These are phyloP conservation scores for Borealophlyctis nickersoniae DNA, from an alignment of 192 early-diverging fungal species.

Conservation along the genomic window DNA sequence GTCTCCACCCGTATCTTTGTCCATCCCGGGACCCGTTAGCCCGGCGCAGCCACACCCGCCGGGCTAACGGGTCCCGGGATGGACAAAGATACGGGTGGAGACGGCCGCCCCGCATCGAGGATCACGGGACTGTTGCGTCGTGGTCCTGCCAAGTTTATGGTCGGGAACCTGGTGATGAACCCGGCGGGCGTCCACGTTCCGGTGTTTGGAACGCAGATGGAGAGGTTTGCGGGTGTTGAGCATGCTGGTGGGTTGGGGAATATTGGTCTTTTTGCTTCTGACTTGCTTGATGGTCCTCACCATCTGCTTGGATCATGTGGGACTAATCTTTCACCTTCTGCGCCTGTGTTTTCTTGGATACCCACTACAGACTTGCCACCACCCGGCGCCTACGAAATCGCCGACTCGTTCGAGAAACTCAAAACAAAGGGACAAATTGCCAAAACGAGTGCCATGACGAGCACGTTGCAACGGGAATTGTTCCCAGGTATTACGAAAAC, in stretches of 20 bases:
- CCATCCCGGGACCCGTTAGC: too few relatives aligned
- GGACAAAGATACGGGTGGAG: neutral
- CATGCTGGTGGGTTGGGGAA: neutral
- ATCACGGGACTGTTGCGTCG: constrained; percentile 22
- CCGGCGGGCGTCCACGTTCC: constrained; percentile 41
- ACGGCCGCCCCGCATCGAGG: constrained; percentile 18
- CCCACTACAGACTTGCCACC: constrained; percentile 42
- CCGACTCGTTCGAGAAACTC: constrained; percentile 39
- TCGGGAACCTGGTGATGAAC: constrained; percentile 29
- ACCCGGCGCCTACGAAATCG: constrained; percentile 53
- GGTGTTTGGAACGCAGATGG: constrained; percentile 56
- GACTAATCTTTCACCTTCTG: too few relatives aligned
- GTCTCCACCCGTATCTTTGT: too few relatives aligned
- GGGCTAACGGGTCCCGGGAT: constrained; percentile 14
- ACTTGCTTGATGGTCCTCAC: constrained; percentile 11
- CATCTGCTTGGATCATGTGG: neutral
- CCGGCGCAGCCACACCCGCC: too few relatives aligned
- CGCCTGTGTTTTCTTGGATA: too few relatives aligned
- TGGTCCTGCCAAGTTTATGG: constrained; percentile 26
- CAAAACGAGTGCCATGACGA: constrained; percentile 30
- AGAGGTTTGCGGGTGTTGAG: constrained; percentile 38
- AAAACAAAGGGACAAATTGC: constrained; percentile 33
- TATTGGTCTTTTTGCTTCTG: neutral
- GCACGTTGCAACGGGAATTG: constrained; percentile 36
- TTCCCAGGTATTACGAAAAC: constrained; percentile 37